These are phyloP conservation scores for Syzygium jambos DNA, from an alignment of 345 rosid species.

Conservation along the genomic window DNA sequence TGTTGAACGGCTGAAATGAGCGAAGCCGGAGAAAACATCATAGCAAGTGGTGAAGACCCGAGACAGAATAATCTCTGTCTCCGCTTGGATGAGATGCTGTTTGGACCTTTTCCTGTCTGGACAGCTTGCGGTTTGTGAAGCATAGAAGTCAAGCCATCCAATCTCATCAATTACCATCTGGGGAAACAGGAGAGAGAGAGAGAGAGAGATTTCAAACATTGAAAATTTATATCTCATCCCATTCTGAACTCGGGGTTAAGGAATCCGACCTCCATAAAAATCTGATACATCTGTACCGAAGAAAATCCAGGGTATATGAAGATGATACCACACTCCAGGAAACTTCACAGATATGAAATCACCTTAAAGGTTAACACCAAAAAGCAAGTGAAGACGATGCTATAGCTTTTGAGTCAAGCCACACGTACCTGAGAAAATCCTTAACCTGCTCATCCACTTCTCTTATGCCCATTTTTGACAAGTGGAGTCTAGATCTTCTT, in stretches of 20 bases:
- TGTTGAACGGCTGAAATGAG: slow-evolving; percentile 50
- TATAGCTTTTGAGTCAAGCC: neutral
- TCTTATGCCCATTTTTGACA: slow-evolving; percentile 38
- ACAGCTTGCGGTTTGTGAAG: slow-evolving; percentile 7
- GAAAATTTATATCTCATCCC: neutral
- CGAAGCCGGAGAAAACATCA: slow-evolving; percentile 66
- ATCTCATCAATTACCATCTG: slow-evolving; percentile 61
- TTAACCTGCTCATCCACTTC: slow-evolving; percentile 51
- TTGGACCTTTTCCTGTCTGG: slow-evolving; percentile 41
- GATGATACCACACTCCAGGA: slow-evolving; percentile 60
- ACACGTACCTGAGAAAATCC: slow-evolving; percentile 49
- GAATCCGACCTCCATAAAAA: slow-evolving; percentile 50
- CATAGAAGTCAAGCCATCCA: slow-evolving; percentile 66
- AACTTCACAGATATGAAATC: slow-evolving; percentile 20
- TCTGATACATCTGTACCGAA: slow-evolving; percentile 38
- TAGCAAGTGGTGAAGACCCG: slow-evolving; percentile 52
- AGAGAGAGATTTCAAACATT: neutral
- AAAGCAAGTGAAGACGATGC: neutral
- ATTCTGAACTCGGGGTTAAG: slow-evolving; percentile 1
- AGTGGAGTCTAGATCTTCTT: slow-evolving; percentile 38
- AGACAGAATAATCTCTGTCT: slow-evolving; percentile 56
- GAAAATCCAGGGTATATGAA: slow-evolving; percentile 51
- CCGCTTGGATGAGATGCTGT: slow-evolving; percentile 49
- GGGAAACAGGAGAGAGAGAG: neutral
- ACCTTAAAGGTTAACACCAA: neutral